Conservation (phyloP, 2,329 filamentous ascomycete species). For the Beauveria sp. region DNA sequence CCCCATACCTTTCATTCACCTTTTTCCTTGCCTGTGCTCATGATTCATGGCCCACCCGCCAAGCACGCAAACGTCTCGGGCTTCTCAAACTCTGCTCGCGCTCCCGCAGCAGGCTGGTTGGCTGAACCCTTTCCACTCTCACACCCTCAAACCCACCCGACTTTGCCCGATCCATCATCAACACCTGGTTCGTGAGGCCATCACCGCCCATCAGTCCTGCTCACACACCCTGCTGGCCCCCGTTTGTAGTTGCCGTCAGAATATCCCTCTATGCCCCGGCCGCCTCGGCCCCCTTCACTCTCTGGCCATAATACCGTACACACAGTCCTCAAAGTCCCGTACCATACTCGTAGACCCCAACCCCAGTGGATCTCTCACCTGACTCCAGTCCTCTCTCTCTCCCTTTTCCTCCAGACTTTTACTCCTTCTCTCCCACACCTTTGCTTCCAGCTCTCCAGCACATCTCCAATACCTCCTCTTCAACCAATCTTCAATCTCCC, state of each 20-base stretch:
- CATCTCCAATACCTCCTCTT: conserved; percentile 15
- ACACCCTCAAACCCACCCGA: conserved; percentile 12
- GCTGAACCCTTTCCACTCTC: conserved; percentile 7
- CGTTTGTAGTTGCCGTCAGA: conserved; percentile 5
- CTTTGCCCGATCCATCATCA: conserved; percentile 12
- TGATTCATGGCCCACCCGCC: conserved; percentile 28
- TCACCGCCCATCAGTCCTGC: conserved; percentile 8
- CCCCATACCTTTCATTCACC: not conserved
- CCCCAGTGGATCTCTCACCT: conserved; percentile 15
- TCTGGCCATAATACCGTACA: conserved; percentile 6
- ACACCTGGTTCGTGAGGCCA: conserved; percentile 12
- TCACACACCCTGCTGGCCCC: conserved; percentile 11
- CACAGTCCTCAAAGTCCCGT: conserved; percentile 2
- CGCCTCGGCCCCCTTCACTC: conserved; percentile 4
- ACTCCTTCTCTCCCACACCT: conserved; percentile 20
- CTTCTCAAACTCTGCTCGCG: conserved; percentile 18
- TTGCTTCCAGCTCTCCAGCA: conserved; percentile 17
- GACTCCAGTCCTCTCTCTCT: conserved; percentile 18
- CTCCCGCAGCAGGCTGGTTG: conserved; percentile 1
- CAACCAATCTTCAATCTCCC: conserved; percentile 32
- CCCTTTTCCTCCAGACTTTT: conserved; percentile 23
- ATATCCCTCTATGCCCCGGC: conserved; percentile 12
- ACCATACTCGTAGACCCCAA: conserved; percentile 10
- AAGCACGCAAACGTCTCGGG: conserved; percentile 20
- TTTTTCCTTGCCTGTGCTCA: conserved; percentile 16